Conservation (phyloP, 306 rosid genomes). For the Quercus aquifolioides region DNA sequence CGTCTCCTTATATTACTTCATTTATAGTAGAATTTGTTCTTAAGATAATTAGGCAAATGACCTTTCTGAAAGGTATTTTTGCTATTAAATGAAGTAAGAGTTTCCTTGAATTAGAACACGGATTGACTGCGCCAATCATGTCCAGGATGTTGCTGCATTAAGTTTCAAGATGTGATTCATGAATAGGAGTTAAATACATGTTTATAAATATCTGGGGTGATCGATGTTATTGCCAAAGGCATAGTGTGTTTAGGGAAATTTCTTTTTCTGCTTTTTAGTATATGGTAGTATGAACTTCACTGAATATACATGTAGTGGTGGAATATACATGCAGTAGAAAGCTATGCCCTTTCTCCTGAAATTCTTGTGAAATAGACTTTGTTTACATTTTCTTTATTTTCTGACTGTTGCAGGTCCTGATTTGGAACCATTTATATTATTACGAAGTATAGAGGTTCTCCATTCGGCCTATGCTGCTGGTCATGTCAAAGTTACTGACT, state of each 20-base stretch:
- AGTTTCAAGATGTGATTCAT: neutral
- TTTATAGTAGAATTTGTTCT: neutral
- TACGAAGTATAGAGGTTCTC: conserved; percentile 60
- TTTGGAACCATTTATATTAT: conserved; percentile 48
- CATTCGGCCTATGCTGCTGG: conserved; percentile 63
- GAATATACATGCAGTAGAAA: neutral
- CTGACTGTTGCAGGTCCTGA: conserved; percentile 55
- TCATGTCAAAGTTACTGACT: conserved; percentile 49
- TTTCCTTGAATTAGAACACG: neutral
- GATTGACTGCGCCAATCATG: neutral
- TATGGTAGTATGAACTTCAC: neutral
- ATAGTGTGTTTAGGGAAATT: neutral
- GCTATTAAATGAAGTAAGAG: neutral
- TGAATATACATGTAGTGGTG: neutral
- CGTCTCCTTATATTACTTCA: neutral
- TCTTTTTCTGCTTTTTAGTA: neutral
- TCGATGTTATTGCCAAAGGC: neutral
- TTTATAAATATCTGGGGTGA: neutral
- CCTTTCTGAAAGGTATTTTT: neutral
- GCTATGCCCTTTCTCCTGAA: neutral
- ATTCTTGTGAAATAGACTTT: neutral
- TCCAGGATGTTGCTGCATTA: neutral
- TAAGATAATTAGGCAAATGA: neutral
- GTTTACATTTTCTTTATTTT: conserved; percentile 6
- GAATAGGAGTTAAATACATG: neutral